Percentiles rank a stretch among this genome's conserved stretches.
These are phyloP conservation scores for Lotus japonicus DNA, from an alignment of 306 rosid genomes.

Conservation along the genomic window DNA sequence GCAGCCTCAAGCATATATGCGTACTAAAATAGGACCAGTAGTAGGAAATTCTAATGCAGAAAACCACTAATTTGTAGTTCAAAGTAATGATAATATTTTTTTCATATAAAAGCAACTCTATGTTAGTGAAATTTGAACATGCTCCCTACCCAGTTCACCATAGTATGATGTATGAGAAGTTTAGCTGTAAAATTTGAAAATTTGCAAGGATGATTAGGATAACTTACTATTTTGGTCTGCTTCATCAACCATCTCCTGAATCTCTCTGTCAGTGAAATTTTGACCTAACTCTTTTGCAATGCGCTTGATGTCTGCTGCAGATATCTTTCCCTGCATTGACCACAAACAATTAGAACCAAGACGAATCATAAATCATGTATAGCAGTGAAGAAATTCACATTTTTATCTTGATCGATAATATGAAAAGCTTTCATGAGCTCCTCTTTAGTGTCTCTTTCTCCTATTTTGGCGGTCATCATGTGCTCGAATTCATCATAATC, in stretches of 20 bases:
- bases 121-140: neutral
- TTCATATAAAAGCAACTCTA: neutral
- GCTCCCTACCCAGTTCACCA: neutral
- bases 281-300: constrained; percentile 69
- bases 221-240: constrained; percentile 76
- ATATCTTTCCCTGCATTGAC: constrained; percentile 74
- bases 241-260: constrained; percentile 65
- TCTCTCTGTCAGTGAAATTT: constrained; percentile 53
- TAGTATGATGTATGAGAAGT: neutral
- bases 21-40: neutral
- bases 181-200: neutral
- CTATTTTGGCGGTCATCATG: constrained; percentile 97
- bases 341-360: constrained; percentile 14
- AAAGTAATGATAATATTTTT: neutral
- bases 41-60: neutral
- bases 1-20: neutral
- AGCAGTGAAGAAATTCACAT: constrained; percentile 37
- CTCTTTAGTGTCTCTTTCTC: constrained; percentile 93
- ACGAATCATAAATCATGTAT: neutral
- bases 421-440: constrained; percentile 94
- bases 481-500: constrained; percentile 87
- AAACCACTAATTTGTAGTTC: neutral
- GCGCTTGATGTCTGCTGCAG: constrained; percentile 63
- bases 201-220: constrained; percentile 11
- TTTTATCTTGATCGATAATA: constrained; percentile 68